Evolutionary conservation across 2,329 filamentous ascomycete species (phyloP).

Genomic region (Cytospora mali): DNA sequence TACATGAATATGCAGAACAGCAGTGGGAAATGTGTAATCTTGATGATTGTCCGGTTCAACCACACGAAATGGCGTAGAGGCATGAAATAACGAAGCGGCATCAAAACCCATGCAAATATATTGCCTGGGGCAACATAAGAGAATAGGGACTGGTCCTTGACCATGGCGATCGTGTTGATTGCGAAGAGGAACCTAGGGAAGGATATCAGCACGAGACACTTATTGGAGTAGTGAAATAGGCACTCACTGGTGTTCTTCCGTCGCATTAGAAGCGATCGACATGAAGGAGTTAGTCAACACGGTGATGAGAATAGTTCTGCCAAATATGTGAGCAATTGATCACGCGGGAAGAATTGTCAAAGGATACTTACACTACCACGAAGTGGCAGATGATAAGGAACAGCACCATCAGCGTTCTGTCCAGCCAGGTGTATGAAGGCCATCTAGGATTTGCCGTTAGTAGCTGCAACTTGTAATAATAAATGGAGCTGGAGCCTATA

Average conservation of each 20-base stretch:
- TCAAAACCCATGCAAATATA: conserved; percentile 85
- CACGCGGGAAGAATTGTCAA: background rate
- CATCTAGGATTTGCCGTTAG: conserved; percentile 48
- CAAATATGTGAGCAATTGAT: background rate
- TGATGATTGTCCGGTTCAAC: conserved; percentile 89
- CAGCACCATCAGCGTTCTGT: conserved; percentile 72
- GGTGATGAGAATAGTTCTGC: conserved; percentile 83
- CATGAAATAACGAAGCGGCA: conserved; percentile 79
- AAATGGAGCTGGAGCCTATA: background rate
- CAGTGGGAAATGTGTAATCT: conserved; percentile 85
- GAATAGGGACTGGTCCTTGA: conserved; percentile 96
- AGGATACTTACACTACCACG: conserved; percentile 68
- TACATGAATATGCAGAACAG: conserved; percentile 86
- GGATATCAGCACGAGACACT: background rate
- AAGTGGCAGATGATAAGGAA: conserved; percentile 97
- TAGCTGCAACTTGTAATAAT: background rate
- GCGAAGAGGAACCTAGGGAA: conserved; percentile 75
- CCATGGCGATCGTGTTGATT: conserved; percentile 96
- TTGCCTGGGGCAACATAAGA: conserved; percentile 92
- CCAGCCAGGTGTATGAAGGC: conserved; percentile 75
- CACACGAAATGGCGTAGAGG: conserved; percentile 80
- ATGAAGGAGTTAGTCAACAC: conserved; percentile 98
- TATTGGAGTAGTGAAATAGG: background rate
- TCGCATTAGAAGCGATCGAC: conserved; percentile 89
- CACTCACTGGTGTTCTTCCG: conserved; percentile 79